phyloP scores from a whole-genome alignment of 2,329 filamentous ascomycete species.

The Amauroascus niger region DNA sequence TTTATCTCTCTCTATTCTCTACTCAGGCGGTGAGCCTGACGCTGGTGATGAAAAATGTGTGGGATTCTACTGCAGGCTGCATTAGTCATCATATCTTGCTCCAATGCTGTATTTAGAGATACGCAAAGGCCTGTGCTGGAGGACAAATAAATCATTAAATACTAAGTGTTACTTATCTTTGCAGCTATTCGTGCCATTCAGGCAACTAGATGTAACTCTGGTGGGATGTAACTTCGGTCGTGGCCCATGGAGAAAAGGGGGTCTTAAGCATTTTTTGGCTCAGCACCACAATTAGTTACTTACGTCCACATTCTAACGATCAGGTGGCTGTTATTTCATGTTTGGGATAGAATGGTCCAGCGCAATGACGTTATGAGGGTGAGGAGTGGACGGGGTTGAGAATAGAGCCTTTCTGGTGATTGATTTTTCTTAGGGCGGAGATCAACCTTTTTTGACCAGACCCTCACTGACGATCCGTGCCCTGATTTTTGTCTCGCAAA shows the following conservation, averaged over 20 bases:
- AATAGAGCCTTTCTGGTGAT: background rate
- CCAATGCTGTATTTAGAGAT: conserved; percentile 3
- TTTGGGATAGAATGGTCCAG: too few species aligned
- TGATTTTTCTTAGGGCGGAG: too few species aligned
- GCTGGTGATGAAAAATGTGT: background rate
- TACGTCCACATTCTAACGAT: too few species aligned
- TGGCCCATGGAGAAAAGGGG: background rate
- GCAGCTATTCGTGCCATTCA: too few species aligned
- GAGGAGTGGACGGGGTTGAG: background rate
- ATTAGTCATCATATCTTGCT: background rate
- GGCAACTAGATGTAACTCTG: background rate
- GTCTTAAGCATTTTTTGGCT: too few species aligned
- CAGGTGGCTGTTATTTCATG: too few species aligned
- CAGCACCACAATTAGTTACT: too few species aligned
- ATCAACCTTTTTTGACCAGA: too few species aligned
- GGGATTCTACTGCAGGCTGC: background rate
- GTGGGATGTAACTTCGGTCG: background rate
- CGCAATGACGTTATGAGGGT: background rate
- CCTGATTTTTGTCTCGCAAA: background rate
- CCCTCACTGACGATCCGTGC: background rate
- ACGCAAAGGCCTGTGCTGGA: background rate
- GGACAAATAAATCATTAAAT: conserved; percentile 1
- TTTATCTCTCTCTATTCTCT: background rate
- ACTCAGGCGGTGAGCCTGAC: background rate
- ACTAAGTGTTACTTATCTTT: background rate